Evolutionary conservation across 495 filamentous ascomycete species (phyloP).

Genomic region (Penicillium roqueforti): DNA sequence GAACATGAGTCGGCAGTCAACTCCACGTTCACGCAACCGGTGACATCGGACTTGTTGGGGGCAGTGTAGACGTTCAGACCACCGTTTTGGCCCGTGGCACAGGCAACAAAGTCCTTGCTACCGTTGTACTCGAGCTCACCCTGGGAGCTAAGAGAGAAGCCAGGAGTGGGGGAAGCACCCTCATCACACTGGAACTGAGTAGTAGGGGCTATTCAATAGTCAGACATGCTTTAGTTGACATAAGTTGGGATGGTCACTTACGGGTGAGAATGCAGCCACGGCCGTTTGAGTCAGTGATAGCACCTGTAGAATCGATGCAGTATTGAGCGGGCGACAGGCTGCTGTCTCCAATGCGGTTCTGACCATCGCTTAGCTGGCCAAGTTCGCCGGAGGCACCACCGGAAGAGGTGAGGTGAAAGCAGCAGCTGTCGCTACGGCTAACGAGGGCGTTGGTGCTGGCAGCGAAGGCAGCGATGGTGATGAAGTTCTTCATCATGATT

Average conservation of each 20-base stretch:
- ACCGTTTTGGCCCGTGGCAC: slow-evolving; percentile 46
- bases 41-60: slow-evolving; percentile 36
- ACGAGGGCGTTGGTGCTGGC: slow-evolving; percentile 40
- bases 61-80: slow-evolving; percentile 51
- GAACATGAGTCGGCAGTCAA: slow-evolving; percentile 50
- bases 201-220: slow-evolving; percentile 41
- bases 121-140: slow-evolving; percentile 44
- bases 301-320: slow-evolving; percentile 45
- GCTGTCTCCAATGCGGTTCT: slow-evolving; percentile 48
- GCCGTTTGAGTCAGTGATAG: slow-evolving; percentile 48
- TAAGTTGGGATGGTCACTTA: slow-evolving; percentile 22
- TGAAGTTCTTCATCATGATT: slow-evolving; percentile 34
- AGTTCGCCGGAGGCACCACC: slow-evolving; percentile 45
- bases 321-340: slow-evolving; percentile 36
- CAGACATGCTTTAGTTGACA: slow-evolving; percentile 7
- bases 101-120: slow-evolving; percentile 49
- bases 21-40: slow-evolving; percentile 44
- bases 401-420: slow-evolving; percentile 48
- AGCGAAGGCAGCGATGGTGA: slow-evolving; percentile 36
- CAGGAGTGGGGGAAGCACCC: slow-evolving; percentile 41
- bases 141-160: slow-evolving; percentile 48
- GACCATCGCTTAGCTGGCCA: slow-evolving; percentile 53
- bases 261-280: slow-evolving; percentile 57
- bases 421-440: slow-evolving; percentile 39
- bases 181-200: slow-evolving; percentile 64